A percentile compares a stretch with the other conserved stretches of the same genome.
These are phyloP conservation scores for Powellomyces hirtus DNA, from an alignment of 192 early-diverging fungal genomes.

Conservation along the genomic window DNA sequence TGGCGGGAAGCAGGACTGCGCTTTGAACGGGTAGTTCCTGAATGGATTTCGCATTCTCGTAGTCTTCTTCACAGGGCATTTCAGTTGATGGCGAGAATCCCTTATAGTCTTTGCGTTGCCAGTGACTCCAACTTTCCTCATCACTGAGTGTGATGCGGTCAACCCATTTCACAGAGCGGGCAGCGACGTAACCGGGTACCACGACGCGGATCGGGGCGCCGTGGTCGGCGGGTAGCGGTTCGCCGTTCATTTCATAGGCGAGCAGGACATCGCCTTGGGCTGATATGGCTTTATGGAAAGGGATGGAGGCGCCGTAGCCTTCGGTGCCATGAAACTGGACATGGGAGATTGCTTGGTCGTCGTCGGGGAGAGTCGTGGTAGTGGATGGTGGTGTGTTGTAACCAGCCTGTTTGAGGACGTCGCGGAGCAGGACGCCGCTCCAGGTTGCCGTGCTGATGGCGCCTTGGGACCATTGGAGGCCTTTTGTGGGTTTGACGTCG, in stretches of 20 bases:
- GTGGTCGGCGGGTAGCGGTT: constrained; percentile 52
- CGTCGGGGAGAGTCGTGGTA: constrained; percentile 48
- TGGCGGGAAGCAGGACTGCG: constrained; percentile 62
- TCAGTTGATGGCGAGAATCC: constrained; percentile 48
- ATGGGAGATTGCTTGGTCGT: constrained; percentile 61
- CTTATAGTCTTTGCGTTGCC: constrained; percentile 53
- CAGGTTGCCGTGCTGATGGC: constrained; percentile 79
- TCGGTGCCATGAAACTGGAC: constrained; percentile 37
- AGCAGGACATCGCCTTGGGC: constrained; percentile 68
- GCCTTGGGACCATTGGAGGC: constrained; percentile 77
- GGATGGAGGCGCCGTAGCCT: constrained; percentile 71
- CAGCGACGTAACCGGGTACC: constrained; percentile 86
- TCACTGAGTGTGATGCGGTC: constrained; percentile 34
- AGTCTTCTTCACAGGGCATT: constrained; percentile 36
- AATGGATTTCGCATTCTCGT: constrained; percentile 50
- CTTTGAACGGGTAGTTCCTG: constrained; percentile 84
- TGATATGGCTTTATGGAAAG: constrained; percentile 61
- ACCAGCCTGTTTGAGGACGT: constrained; percentile 60
- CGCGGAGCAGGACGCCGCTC: constrained; percentile 72
- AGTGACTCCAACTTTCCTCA: constrained; percentile 39
- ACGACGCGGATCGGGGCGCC: constrained; percentile 85
- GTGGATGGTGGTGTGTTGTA: background rate
- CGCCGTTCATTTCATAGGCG: constrained; percentile 67
- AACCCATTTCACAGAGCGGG: constrained; percentile 83
- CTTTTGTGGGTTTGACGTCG: constrained; percentile 72